These are phyloP conservation scores for Jaapia argillacea DNA, from an alignment of 768 basidiomycete species.

Conservation along the genomic window DNA sequence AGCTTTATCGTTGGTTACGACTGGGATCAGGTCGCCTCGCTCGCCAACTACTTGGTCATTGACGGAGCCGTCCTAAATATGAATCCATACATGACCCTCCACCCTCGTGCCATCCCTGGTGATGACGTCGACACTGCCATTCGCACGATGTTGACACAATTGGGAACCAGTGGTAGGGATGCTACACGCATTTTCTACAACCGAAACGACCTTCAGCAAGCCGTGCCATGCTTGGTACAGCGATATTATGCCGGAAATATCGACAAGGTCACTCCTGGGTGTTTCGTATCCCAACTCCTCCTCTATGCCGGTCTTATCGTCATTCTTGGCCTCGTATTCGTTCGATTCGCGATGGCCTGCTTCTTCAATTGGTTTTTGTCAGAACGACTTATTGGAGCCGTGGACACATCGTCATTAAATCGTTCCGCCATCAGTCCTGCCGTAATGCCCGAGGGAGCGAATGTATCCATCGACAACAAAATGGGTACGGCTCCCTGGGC, in stretches of 20 bases:
- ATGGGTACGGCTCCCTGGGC: conserved; percentile 96
- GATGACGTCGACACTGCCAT: conserved; percentile 81
- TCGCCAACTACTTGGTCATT: conserved; percentile 73
- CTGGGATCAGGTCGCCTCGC: conserved; percentile 77
- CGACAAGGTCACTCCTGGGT: conserved; percentile 93
- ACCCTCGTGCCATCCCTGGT: conserved; percentile 52
- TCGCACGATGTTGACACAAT: conserved; percentile 54
- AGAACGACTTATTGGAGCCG: conserved; percentile 67
- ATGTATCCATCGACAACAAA: conserved; percentile 83
- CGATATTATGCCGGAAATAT: conserved; percentile 93
- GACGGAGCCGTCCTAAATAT: conserved; percentile 95
- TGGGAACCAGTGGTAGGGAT: conserved; percentile 64
- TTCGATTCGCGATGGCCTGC: conserved; percentile 93
- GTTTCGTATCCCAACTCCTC: conserved; percentile 83
- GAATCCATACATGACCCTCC: conserved; percentile 70
- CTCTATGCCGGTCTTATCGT: conserved; percentile 87
- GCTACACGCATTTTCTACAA: conserved; percentile 83
- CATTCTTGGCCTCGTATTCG: conserved; percentile 82
- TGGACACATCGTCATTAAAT: conserved; percentile 59
- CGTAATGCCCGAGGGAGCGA: conserved; percentile 95
- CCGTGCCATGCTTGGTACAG: conserved; percentile 72
- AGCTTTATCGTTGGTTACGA: conserved; percentile 72
- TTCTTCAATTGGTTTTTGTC: conserved; percentile 97
- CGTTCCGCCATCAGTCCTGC: conserved; percentile 87
- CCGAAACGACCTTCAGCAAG: conserved; percentile 48